A percentile compares a stretch with the other conserved stretches of the same genome.
Evolutionary conservation across 208 protist genomes (phyloP).

Genomic region (Tritrichomonas foetus): DNA sequence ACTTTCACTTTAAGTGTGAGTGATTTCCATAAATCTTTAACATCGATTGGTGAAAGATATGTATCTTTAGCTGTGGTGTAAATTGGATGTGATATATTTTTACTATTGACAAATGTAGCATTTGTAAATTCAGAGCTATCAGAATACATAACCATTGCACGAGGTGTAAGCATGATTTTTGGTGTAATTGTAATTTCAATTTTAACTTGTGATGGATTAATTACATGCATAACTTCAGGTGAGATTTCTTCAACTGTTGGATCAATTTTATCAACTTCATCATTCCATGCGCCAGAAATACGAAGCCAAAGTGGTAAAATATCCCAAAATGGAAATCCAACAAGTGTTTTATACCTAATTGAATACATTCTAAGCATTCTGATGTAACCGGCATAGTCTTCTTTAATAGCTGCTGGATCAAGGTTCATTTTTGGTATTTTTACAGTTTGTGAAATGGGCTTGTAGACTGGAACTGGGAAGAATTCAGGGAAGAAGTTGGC

Average conservation of each 20-base stretch:
- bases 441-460: neutral
- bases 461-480: neutral
- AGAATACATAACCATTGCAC: too few relatives aligned
- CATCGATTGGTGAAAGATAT: neutral
- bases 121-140: neutral
- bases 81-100: neutral
- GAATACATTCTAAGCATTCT: neutral
- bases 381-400: neutral
- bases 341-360: neutral
- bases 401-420: neutral
- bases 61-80: neutral
- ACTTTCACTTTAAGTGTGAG: neutral
- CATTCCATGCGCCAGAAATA: neutral
- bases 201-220: neutral
- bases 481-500: conserved; percentile 5
- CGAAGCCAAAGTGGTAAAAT: neutral
- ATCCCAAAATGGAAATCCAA: conserved; percentile 5
- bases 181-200: neutral
- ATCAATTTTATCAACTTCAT: neutral
- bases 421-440: neutral
- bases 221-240: neutral
- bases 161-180: neutral
- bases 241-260: neutral
- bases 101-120: neutral
- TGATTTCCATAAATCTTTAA: neutral